Conservation (phyloP, 306 rosid genomes). For the Psophocarpus tetragonolobus region DNA sequence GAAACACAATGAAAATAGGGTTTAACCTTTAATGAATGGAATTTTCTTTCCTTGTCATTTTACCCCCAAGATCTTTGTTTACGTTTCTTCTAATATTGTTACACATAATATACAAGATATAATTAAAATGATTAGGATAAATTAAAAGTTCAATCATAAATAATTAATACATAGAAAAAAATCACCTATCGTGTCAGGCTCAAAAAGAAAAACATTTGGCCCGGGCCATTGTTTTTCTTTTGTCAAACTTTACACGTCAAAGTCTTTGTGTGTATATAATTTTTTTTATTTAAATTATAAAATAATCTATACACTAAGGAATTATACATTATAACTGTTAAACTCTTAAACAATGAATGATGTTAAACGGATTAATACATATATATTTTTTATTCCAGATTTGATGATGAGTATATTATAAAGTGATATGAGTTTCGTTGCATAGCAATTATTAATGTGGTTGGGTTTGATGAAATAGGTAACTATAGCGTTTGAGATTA, state of each 20-base stretch:
- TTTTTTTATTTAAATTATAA: background rate
- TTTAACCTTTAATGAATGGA: background rate
- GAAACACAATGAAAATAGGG: background rate
- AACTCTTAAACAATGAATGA: no score
- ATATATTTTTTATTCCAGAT: background rate
- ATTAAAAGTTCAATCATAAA: background rate
- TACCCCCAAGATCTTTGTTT: background rate
- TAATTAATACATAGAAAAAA: background rate
- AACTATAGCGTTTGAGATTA: background rate
- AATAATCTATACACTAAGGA: no score
- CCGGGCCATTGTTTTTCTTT: background rate
- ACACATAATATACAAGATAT: background rate
- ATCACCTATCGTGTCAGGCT: background rate
- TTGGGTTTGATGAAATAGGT: background rate
- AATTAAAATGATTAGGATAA: background rate
- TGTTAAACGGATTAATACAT: background rate
- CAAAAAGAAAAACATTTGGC: background rate
- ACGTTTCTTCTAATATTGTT: background rate
- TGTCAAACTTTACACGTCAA: background rate
- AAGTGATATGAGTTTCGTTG: conserved; percentile 19
- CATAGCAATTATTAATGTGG: conserved; percentile 13
- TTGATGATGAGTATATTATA: background rate
- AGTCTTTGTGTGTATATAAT: background rate
- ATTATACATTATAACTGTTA: no score
- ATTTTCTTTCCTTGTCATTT: background rate